Evolutionary conservation across 2,329 filamentous ascomycete genomes (phyloP).

Genomic region (Fusarium oligoseptatum): DNA sequence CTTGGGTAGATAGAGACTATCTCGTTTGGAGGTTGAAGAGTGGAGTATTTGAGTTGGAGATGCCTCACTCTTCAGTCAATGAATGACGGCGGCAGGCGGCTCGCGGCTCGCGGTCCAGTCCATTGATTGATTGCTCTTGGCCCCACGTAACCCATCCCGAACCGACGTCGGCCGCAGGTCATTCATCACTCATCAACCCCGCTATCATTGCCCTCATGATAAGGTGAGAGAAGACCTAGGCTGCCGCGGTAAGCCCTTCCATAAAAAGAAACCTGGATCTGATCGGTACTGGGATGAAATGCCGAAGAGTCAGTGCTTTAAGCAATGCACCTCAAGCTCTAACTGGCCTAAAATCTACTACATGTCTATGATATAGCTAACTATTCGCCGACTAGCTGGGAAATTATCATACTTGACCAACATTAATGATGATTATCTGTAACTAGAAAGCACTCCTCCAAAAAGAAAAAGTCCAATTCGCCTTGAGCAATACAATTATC

Average conservation of each 20-base stretch:
- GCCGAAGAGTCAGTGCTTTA: neutral
- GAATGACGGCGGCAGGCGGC: conserved; percentile 36
- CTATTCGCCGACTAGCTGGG: neutral
- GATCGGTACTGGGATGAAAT: neutral
- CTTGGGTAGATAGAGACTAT: conserved; percentile 13
- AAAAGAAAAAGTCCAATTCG: neutral
- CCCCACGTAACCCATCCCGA: conserved; percentile 44
- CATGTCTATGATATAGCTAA: neutral
- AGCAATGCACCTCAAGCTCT: neutral
- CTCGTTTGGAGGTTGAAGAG: conserved; percentile 29
- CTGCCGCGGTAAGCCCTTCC: conserved; percentile 6
- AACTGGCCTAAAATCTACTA: neutral
- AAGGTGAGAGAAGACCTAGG: neutral
- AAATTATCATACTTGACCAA: neutral
- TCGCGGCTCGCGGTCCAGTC: conserved; percentile 32
- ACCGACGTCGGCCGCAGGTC: conserved; percentile 41
- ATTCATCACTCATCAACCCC: conserved; percentile 35
- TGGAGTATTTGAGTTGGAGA: conserved; percentile 41
- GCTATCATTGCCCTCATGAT: conserved; percentile 20
- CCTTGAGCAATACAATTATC: neutral
- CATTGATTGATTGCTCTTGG: conserved; percentile 27
- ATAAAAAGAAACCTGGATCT: neutral
- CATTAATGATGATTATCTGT: neutral
- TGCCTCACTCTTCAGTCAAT: neutral
- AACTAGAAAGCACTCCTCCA: neutral